Base-by-base conservation (phyloP, 2,329 filamentous ascomycete species). In the Periconia sp. region DNA sequence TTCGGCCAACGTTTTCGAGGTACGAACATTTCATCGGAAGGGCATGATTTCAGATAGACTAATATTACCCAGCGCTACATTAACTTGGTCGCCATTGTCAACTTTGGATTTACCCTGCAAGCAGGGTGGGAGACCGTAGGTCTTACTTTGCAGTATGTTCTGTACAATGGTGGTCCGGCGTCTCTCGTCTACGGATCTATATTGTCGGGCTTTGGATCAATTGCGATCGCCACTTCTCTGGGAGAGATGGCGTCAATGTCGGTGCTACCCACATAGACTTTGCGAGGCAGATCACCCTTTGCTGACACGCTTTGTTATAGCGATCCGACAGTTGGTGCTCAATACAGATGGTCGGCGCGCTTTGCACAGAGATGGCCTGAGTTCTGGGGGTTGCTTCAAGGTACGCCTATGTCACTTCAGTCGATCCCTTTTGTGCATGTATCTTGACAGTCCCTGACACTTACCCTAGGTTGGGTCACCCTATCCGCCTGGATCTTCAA, bases 381-480 rank as follows among this genome's bases (percentile, higher is more conserved):
- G 9, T 65, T 67, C 30, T 65, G 52, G 50, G 61, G 62, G 11
- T 40, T 66, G 9, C 28, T 66, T 4, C 63, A 67, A 56, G 63
- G 60, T 59, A 44, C 3, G 36, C 13, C 9, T n/a, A n/a, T n/a
- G n/a, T n/a, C n/a, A n/a, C n/a, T n/a, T n/a, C n/a, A n/a, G n/a
- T n/a, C n/a, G n/a, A n/a, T n/a, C n/a, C n/a, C n/a, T n/a, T n/a
- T n/a, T n/a, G n/a, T n/a, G n/a, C n/a, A n/a, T n/a, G n/a, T n/a
- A n/a, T n/a, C n/a, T n/a, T n/a, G n/a, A n/a, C n/a, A n/a, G n/a
- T n/a, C n/a, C 23, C 59, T 69, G 4, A 58, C 57, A n/a, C 2
- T 57, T 63, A 1, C 19, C 69, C 63, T 56, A 53, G 72, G 72
- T 32, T 75, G 73, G 73, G 65, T 72, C 6, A 69, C 67, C 16